Conservation (phyloP, 768 basidiomycete genomes). For the Lactarius sp. region DNA sequence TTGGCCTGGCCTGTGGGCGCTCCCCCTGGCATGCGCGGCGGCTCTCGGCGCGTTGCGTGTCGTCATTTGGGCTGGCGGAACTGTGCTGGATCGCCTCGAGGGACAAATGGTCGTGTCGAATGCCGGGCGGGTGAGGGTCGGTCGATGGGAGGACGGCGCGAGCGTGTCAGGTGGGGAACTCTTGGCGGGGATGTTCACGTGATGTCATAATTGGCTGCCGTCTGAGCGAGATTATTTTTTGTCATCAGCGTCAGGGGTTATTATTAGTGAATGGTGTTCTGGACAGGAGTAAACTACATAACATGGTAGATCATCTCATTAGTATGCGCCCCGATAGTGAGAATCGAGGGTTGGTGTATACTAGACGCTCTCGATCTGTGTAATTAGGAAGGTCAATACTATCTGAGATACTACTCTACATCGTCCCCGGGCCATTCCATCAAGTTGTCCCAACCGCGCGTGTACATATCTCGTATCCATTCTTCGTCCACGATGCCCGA, state of each 20-base stretch:
- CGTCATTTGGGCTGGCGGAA: background rate
- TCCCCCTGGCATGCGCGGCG: slow-evolving; percentile 4
- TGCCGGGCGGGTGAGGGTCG: slow-evolving; percentile 7
- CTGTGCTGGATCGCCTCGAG: background rate
- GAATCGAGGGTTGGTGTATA: background rate
- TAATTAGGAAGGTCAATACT: background rate
- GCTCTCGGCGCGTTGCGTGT: background rate
- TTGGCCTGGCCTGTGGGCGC: slow-evolving; percentile 16
- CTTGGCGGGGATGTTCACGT: slow-evolving; percentile 17
- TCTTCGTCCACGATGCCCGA: background rate
- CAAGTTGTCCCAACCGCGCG: background rate
- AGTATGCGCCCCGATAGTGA: too few relatives aligned
- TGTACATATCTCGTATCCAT: slow-evolving; percentile 1
- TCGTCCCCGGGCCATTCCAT: background rate
- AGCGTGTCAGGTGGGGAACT: slow-evolving; percentile 18
- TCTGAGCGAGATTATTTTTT: background rate
- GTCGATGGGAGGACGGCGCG: slow-evolving; percentile 19
- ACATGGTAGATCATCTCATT: background rate
- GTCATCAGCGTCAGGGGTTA: background rate
- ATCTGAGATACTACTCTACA: background rate
- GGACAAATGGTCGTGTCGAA: background rate
- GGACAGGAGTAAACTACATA: background rate
- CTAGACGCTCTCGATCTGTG: too few relatives aligned
- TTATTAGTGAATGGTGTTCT: background rate
- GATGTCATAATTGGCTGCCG: background rate